Conservation (phyloP, 108 stramenopile genomes). For the Pseudonitzschia pungens region DNA sequence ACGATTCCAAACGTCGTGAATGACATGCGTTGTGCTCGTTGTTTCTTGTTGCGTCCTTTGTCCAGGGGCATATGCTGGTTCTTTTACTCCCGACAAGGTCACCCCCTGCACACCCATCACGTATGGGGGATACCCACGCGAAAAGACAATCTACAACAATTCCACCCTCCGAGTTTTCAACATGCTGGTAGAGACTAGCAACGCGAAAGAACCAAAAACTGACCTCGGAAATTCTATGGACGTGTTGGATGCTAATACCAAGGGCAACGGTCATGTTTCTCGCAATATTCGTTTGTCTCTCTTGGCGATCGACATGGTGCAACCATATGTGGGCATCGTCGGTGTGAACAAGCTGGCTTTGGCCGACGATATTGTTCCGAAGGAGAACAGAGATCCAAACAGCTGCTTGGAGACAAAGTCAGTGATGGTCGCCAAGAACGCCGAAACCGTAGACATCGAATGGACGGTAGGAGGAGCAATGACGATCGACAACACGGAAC, state of each 20-base stretch:
- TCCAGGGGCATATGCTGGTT: constrained; percentile 88
- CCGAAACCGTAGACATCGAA: constrained; percentile 31
- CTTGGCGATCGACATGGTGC: constrained; percentile 78
- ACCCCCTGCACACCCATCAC: constrained; percentile 64
- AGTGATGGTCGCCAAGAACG: constrained; percentile 33
- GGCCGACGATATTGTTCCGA: constrained; percentile 60
- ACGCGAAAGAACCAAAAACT: constrained; percentile 60
- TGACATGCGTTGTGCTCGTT: background rate
- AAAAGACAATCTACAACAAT: constrained; percentile 74
- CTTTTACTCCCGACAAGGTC: constrained; percentile 83
- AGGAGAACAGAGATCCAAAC: constrained; percentile 11
- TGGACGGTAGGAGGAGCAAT: constrained; percentile 87
- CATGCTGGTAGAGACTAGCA: constrained; percentile 89
- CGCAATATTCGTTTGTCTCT: constrained; percentile 88
- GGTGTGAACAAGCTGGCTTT: constrained; percentile 49
- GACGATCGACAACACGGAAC: constrained; percentile 66
- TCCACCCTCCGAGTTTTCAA: constrained; percentile 86
- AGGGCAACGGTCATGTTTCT: constrained; percentile 81
- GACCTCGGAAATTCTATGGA: constrained; percentile 65
- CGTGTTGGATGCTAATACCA: constrained; percentile 50
- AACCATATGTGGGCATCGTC: constrained; percentile 83
- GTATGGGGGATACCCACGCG: constrained; percentile 58
- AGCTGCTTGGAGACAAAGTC: constrained; percentile 23
- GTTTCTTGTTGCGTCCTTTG: constrained; percentile 24
- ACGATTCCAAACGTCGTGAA: background rate